A percentile compares a stretch with the other conserved stretches of the same genome.
These are phyloP conservation scores for Castanea mollissima DNA, from an alignment of 306 rosid species.

Conservation along the genomic window DNA sequence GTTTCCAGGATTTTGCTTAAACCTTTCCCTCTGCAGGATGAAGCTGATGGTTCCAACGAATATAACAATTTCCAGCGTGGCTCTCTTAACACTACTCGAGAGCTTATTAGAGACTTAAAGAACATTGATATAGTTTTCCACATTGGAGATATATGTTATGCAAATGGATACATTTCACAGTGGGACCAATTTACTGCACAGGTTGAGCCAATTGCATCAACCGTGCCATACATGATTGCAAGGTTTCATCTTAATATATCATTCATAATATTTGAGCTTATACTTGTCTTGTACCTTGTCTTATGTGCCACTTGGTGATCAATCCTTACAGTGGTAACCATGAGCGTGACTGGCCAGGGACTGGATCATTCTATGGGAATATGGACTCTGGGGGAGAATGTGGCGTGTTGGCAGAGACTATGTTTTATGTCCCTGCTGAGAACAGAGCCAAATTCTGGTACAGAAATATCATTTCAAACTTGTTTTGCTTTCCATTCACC, in stretches of 20 bases:
- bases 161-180: conserved; percentile 89
- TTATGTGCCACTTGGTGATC: conserved; percentile 20
- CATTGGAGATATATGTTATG: conserved; percentile 94
- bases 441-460: conserved; percentile 88
- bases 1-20: conserved; percentile 7
- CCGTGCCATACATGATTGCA: conserved; percentile 89
- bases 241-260: conserved; percentile 44
- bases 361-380: conserved; percentile 78
- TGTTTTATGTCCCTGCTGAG: conserved; percentile 93
- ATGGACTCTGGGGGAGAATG: conserved; percentile 97
- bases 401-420: conserved; percentile 74
- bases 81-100: conserved; percentile 78
- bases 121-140: conserved; percentile 82
- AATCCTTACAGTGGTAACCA: conserved; percentile 77
- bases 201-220: conserved; percentile 90
- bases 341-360: conserved; percentile 95
- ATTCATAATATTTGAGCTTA: background rate
- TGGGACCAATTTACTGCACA: conserved; percentile 97
- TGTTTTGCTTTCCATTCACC: background rate
- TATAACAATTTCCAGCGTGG: conserved; percentile 79
- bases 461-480: background rate
- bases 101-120: conserved; percentile 66
- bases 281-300: conserved; percentile 11
- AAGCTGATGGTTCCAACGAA: conserved; percentile 97
- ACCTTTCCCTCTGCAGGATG: conserved; percentile 52